Percentiles rank a stretch among this genome's conserved stretches.
Evolutionary conservation across 345 rosid genomes (phyloP).

Genomic region (Eucalyptus marginata): DNA sequence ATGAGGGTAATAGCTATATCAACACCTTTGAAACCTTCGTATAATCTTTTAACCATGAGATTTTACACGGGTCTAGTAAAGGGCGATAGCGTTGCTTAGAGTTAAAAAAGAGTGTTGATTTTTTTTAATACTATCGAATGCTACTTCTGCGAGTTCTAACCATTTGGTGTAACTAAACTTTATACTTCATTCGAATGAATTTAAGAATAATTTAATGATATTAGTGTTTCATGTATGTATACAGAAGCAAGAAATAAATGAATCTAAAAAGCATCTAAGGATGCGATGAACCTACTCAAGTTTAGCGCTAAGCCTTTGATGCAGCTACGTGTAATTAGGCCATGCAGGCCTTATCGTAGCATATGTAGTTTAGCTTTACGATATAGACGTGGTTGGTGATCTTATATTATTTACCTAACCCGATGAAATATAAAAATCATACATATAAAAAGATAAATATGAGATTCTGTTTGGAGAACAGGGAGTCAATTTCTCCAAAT

Average conservation of each 20-base stretch:
- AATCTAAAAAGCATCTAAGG: background rate
- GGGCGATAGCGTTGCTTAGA: background rate
- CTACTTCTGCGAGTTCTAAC: background rate
- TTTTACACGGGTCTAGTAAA: rapidly evolving
- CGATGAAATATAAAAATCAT: background rate
- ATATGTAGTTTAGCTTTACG: background rate
- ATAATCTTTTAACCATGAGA: background rate
- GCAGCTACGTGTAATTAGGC: background rate
- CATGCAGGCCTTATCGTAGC: background rate
- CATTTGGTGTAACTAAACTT: background rate
- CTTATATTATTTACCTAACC: background rate
- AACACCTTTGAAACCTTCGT: background rate
- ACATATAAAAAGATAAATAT: background rate
- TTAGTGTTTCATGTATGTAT: background rate
- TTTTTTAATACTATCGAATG: background rate
- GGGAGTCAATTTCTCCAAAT: background rate
- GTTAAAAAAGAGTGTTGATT: background rate
- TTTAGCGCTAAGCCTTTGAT: background rate
- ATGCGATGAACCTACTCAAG: background rate
- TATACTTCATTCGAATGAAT: background rate
- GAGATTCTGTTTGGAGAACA: background rate
- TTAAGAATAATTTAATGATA: background rate
- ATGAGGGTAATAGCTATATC: background rate
- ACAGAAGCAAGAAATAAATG: background rate
- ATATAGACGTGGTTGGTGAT: background rate